Evolutionary conservation across 106 monocot species (phyloP), one percentile per base, ranked within the genome.

Genomic region (Cymbidium sinense): DNA sequence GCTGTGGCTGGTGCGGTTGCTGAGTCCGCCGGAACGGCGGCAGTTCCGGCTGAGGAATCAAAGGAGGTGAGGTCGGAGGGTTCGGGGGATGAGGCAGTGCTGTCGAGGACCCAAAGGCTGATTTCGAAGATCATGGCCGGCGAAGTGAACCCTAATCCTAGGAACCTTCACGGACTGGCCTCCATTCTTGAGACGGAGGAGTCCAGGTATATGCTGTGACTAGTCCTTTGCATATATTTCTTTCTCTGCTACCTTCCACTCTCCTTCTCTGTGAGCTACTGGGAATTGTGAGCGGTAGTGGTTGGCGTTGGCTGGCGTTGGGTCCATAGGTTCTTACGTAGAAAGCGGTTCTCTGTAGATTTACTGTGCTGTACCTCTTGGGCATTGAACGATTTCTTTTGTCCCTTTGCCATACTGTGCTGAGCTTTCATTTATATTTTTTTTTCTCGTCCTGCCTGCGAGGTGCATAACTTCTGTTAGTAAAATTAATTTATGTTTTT

Each of bases 111-210:
- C 50, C 90, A 92, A 84, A 61, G 76, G 35, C 74, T 98, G 84
- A 88, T 98, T 25, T 55, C 82, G n/a, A 92, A 86, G 86, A 87
- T 98, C 78, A 54, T 72, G 34, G 85, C 82, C 7, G 43, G 84
- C 2, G 85, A 86, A 82, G 79, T 55, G 31, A 94, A 87, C 83
- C 98, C 98, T 74, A 94, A 92, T 77, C 92, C 98, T 77, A 90
- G 82, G 71, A 83, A 84, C 52, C 88, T 94, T 47, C 98, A 94
- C 67, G 87, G 92, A 17, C 90, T 98, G 21, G 94, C 98, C n/a
- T 78, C 94, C 64, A 81, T 98, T 73, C 88, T 94, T 61, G 98
- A 98, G 75, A 50, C 74, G 9, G 84, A 94, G 73, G 98, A 94
- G 70, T 58, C 85, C 50, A 92, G 88, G 98, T 92, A 15, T 21